A percentile compares a stretch with the other conserved stretches of the same genome.
These are phyloP conservation scores for Aspergillus alliaceus DNA, from an alignment of 2,329 filamentous ascomycete genomes.

Conservation along the genomic window DNA sequence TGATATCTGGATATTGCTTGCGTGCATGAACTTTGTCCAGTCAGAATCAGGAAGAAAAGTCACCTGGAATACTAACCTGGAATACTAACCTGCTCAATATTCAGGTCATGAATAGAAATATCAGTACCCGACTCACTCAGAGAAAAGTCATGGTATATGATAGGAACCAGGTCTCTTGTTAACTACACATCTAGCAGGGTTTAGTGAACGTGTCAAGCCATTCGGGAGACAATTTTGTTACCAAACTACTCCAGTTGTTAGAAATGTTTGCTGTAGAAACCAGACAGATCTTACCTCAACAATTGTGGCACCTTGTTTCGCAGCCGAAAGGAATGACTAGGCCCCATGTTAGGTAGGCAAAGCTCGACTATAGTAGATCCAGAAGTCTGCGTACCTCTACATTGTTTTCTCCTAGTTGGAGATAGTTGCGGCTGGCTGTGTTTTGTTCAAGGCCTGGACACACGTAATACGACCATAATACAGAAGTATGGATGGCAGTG, in stretches of 20 bases:
- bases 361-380: background rate
- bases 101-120: constrained; percentile 41
- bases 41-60: constrained; percentile 12
- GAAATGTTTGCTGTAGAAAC: background rate
- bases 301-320: constrained; percentile 34
- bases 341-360: background rate
- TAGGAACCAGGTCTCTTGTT: constrained; percentile 41
- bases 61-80: no score
- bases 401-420: constrained; percentile 43
- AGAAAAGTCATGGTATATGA: constrained; percentile 46
- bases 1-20: constrained; percentile 23
- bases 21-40: constrained; percentile 27
- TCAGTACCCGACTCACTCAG: constrained; percentile 46
- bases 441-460: constrained; percentile 28
- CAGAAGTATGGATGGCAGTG: background rate
- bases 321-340: constrained; percentile 36
- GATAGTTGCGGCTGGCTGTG: constrained; percentile 24
- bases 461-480: background rate
- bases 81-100: constrained; percentile 36
- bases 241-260: constrained; percentile 5
- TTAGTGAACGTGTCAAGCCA: background rate
- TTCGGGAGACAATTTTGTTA: background rate
- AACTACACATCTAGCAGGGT: constrained; percentile 41
- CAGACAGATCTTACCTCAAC: constrained; percentile 30
- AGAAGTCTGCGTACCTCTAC: constrained; percentile 22